These are phyloP conservation scores for Penicillium rolfsii DNA, from an alignment of 2,329 filamentous ascomycete genomes.

Conservation along the genomic window DNA sequence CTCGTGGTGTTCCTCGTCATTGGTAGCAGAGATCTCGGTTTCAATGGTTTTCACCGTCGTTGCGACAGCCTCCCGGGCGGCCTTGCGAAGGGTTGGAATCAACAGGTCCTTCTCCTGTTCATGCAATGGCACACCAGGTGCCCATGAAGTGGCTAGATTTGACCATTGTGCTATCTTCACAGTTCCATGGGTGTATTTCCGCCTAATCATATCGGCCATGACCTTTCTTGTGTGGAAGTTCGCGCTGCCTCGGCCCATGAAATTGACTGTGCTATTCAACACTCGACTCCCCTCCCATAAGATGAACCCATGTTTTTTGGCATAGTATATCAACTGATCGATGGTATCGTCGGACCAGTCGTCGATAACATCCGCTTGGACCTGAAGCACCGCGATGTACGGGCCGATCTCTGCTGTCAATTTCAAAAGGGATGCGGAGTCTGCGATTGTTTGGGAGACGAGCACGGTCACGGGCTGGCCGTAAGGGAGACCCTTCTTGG, in stretches of 20 bases:
- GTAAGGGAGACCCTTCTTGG: conserved; percentile 44
- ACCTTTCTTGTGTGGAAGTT: conserved; percentile 38
- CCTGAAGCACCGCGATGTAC: conserved; percentile 63
- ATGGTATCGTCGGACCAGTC: conserved; percentile 63
- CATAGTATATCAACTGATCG: conserved; percentile 38
- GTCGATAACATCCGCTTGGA: conserved; percentile 64
- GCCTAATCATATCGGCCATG: conserved; percentile 41
- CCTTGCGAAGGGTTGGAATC: conserved; percentile 47
- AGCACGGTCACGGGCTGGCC: conserved; percentile 48
- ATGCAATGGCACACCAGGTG: conserved; percentile 39
- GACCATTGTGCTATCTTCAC: conserved; percentile 46
- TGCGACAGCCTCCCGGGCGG: conserved; percentile 47
- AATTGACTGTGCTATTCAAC: conserved; percentile 41
- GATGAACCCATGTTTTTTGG: conserved; percentile 44
- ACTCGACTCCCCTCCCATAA: conserved; percentile 48
- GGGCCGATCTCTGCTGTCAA: conserved; percentile 63
- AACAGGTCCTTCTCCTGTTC: conserved; percentile 46
- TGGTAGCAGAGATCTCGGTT: conserved; percentile 46
- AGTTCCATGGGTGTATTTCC: conserved; percentile 45
- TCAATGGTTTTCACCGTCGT: conserved; percentile 43
- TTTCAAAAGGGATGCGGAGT: conserved; percentile 57
- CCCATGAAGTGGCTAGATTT: conserved; percentile 45
- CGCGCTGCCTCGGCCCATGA: conserved; percentile 33
- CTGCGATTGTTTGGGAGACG: conserved; percentile 61
- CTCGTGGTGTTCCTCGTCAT: conserved; percentile 23